Conservation (phyloP, 164 flowering plant species). For the Tinospora cordifolia region DNA sequence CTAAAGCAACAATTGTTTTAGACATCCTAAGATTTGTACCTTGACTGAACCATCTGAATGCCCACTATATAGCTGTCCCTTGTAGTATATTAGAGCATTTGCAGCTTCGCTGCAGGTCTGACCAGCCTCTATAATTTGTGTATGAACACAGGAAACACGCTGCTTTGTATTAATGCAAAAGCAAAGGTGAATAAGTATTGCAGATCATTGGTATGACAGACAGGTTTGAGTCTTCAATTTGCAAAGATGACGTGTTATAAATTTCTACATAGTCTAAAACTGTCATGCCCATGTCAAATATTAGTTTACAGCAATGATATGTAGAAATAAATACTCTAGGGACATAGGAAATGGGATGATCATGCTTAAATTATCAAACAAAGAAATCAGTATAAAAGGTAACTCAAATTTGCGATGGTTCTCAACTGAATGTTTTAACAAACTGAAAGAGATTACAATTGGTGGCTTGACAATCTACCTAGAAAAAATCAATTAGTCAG, state of each 20-base stretch:
- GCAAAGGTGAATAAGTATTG: not conserved
- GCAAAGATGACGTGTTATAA: not conserved
- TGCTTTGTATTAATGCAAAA: too few species aligned
- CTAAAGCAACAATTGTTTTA: not conserved
- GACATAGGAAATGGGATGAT: not conserved
- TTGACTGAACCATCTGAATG: slow-evolving; percentile 76
- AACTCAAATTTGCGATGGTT: not conserved
- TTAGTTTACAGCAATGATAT: not conserved
- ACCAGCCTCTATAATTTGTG: slow-evolving; percentile 60
- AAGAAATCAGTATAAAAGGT: not conserved
- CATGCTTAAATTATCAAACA: not conserved
- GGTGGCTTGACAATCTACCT: not conserved
- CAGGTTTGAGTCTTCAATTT: not conserved
- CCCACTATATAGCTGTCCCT: slow-evolving; percentile 68
- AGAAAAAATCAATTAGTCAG: not conserved
- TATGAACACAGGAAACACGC: slow-evolving; percentile 62
- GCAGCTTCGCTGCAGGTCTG: slow-evolving; percentile 46
- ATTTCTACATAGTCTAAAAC: not conserved
- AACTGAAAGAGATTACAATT: not conserved
- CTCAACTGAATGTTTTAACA: not conserved
- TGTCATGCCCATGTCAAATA: not conserved
- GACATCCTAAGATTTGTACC: slow-evolving; percentile 26
- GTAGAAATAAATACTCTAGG: not conserved
- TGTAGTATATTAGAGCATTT: slow-evolving; percentile 66
- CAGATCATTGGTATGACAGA: not conserved